phyloP scores from a whole-genome alignment of 2,329 filamentous ascomycete species.

The Sporothrix mexicana region DNA sequence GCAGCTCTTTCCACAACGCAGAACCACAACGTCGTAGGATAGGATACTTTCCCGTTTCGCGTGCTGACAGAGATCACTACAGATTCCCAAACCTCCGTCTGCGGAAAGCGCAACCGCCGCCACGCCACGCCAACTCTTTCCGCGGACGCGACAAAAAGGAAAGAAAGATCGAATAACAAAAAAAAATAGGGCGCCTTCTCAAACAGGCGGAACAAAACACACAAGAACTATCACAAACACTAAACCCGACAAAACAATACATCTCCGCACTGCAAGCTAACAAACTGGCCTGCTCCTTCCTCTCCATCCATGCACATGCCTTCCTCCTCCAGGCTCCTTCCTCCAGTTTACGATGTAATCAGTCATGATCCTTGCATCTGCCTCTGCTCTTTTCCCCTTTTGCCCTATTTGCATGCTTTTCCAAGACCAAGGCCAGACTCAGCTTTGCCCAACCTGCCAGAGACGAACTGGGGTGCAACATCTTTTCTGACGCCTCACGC shows the following conservation, averaged over 20 bases:
- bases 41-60: conserved; percentile 8
- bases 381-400: background rate
- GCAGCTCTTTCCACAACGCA: conserved; percentile 1
- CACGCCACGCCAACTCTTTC: conserved; percentile 19
- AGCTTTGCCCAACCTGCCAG: conserved; percentile 9
- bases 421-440: background rate
- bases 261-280: conserved; percentile 14
- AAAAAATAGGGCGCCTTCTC: background rate
- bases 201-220: conserved; percentile 3
- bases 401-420: background rate
- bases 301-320: conserved; percentile 19
- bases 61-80: conserved; percentile 25
- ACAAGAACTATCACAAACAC: conserved; percentile 1
- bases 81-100: conserved; percentile 24
- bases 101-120: conserved; percentile 19
- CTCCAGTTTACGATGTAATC: background rate
- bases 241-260: conserved; percentile 13
- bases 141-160: background rate
- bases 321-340: background rate
- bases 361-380: conserved; percentile 2
- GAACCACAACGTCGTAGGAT: background rate
- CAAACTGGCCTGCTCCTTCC: conserved; percentile 7
- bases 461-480: background rate
- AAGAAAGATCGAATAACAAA: background rate
- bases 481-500: background rate